phyloP scores from a whole-genome alignment of 164 flowering plant species.

The Santalum album region DNA sequence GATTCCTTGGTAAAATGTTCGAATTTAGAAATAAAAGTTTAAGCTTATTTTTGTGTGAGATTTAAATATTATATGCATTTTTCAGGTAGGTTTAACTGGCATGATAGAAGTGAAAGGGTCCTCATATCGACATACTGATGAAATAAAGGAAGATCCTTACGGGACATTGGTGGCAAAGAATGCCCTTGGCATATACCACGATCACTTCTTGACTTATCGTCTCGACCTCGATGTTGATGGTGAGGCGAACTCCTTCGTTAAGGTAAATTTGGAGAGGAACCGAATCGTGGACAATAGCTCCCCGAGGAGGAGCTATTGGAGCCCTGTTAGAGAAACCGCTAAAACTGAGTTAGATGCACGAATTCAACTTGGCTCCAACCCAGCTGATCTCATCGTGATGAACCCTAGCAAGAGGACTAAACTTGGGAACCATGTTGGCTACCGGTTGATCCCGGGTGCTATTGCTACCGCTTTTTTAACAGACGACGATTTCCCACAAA shows the following conservation, averaged over 20 bases:
- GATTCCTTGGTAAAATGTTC: too few relatives aligned
- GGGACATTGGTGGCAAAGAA: conserved; percentile 17
- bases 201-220: conserved; percentile 17
- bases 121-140: conserved; percentile 11
- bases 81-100: conserved; percentile 21
- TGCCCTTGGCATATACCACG: conserved; percentile 15
- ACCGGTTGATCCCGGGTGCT: conserved; percentile 27
- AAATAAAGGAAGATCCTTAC: conserved; percentile 15
- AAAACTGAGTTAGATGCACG: conserved; percentile 21
- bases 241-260: conserved; percentile 21
- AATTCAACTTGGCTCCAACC: conserved; percentile 14
- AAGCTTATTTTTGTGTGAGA: too few relatives aligned
- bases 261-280: conserved; percentile 10
- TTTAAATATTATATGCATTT: too few relatives aligned
- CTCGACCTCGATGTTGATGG: conserved; percentile 26
- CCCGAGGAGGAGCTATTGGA: conserved; percentile 28
- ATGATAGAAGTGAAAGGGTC: conserved; percentile 11
- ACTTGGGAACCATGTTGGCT: conserved; percentile 28
- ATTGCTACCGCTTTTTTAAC: conserved; percentile 16
- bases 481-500: conserved; percentile 36
- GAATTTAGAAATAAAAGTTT: too few relatives aligned
- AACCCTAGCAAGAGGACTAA: conserved; percentile 30
- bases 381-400: conserved; percentile 25
- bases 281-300: conserved; percentile 1
- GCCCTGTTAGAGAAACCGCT: conserved; percentile 7